Conservation (phyloP, 2,329 filamentous ascomycete species). For the Cordyceps pruinosa region DNA sequence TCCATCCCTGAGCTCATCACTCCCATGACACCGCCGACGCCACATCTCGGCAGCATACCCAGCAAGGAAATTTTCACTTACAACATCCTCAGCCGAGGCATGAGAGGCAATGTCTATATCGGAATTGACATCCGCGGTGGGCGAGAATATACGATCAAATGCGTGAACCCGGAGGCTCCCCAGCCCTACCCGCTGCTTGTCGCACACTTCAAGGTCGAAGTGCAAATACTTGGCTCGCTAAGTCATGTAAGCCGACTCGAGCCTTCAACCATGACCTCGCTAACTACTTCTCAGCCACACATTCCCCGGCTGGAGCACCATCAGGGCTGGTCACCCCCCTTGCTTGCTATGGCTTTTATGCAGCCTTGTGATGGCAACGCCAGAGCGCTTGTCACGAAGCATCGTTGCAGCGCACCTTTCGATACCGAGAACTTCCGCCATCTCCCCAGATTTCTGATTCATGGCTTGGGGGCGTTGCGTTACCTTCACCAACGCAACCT, state of each 20-base stretch:
- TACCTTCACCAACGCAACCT: neutral
- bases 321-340: neutral
- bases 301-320: neutral
- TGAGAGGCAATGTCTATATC: neutral
- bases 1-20: too few relatives aligned
- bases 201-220: neutral
- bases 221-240: neutral
- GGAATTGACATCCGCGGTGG: neutral
- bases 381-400: neutral
- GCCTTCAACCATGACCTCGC: neutral
- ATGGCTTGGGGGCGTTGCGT: neutral
- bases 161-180: neutral
- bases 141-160: neutral
- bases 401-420: neutral
- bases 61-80: neutral
- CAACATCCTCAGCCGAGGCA: neutral
- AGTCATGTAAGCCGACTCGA: neutral
- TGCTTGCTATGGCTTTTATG: neutral
- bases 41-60: neutral
- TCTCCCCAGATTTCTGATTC: neutral
- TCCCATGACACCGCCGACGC: too few relatives aligned
- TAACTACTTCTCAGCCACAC: neutral
- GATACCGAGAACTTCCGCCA: neutral
- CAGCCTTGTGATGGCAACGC: neutral
- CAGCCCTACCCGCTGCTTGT: too few relatives aligned